phyloP scores from a whole-genome alignment of 2,329 filamentous ascomycete genomes.

The Ambrosiella beaveri region DNA sequence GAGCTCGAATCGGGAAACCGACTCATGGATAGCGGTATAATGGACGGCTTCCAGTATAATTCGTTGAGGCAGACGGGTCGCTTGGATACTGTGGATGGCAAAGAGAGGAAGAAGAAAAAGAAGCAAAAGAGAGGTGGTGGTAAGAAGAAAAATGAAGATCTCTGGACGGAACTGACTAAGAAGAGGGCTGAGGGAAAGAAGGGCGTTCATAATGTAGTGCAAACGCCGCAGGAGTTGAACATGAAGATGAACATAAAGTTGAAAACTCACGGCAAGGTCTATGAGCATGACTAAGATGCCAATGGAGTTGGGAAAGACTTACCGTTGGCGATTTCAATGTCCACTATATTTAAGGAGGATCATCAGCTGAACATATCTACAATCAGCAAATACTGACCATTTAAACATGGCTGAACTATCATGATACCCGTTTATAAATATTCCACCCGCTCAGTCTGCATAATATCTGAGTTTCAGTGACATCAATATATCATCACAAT shows the following conservation, averaged over 20 bases:
- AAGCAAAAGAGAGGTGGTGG: conserved; percentile 25
- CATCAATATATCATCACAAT: too few species aligned
- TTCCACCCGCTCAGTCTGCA: too few species aligned
- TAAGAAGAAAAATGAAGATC: conserved; percentile 36
- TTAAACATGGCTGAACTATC: too few species aligned
- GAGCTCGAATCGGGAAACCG: conserved; percentile 43
- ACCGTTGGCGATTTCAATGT: too few species aligned
- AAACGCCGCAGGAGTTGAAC: conserved; percentile 59
- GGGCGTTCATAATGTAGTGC: conserved; percentile 42
- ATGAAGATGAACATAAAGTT: conserved; percentile 24
- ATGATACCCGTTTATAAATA: too few species aligned
- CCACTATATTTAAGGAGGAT: too few species aligned
- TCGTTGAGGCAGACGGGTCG: conserved; percentile 7
- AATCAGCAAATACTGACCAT: too few species aligned
- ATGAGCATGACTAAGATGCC: not conserved
- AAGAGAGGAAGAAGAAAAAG: conserved; percentile 25
- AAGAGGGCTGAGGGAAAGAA: conserved; percentile 40
- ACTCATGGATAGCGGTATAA: conserved; percentile 21
- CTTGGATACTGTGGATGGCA: conserved; percentile 24
- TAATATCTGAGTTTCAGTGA: too few species aligned
- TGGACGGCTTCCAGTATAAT: conserved; percentile 11
- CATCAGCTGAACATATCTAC: too few species aligned
- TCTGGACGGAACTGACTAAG: conserved; percentile 58
- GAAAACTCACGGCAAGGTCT: conserved; percentile 13
- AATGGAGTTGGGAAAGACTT: too few species aligned